Base-by-base conservation (phyloP, 2,329 filamentous ascomycete genomes). In the Stachybotrys chartarum region DNA sequence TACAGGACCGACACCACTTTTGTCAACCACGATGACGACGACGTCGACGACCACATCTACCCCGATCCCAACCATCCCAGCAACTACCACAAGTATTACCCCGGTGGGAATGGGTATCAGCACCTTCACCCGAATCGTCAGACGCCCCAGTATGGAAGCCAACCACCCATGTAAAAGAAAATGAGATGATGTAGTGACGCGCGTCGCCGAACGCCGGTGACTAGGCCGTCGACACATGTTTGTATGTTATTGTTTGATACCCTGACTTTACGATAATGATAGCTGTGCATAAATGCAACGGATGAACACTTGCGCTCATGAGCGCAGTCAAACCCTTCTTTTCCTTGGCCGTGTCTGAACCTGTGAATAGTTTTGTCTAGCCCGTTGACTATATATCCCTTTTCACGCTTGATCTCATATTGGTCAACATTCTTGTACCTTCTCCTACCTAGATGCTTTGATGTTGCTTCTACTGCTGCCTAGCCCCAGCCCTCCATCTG, bases 1-100 rank as follows among this genome's bases (percentile, higher is more conserved):
- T 69, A 75, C 58, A 69, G 61, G 58, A 75, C 69, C 12, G 76
- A 68, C 56, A 65, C 60, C 54, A 75, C 67, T 30, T 68, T 67
- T 44, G 65, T 72, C 45, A 65, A 62, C 56, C 58, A 62, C 35
- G 67, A 64, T 60, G 65, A 62, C 35, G 67, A 64, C 61, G 65
- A 64, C 46, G 60, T 63, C 16, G 61, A 61, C 35, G 58, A 60
- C 14, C 58, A 62, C 35, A 49, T 42, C 35, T 42, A 42, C 14
- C 35, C 35, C 2, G 35, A 42, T 42, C 35, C 35, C 10, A 10
- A 10, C 14, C 14, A 42, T 42, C 14, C 35, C 35, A 42, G 14
- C 44, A 60, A 51, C 32, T 62, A 66, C 50, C 54, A 59, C 30
- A 64, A 68, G 50, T 62, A 65, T 55, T 60, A 52, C 50, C 56